Base-by-base conservation (phyloP, 2,329 filamentous ascomycete genomes). In the Talaromyces sp. region DNA sequence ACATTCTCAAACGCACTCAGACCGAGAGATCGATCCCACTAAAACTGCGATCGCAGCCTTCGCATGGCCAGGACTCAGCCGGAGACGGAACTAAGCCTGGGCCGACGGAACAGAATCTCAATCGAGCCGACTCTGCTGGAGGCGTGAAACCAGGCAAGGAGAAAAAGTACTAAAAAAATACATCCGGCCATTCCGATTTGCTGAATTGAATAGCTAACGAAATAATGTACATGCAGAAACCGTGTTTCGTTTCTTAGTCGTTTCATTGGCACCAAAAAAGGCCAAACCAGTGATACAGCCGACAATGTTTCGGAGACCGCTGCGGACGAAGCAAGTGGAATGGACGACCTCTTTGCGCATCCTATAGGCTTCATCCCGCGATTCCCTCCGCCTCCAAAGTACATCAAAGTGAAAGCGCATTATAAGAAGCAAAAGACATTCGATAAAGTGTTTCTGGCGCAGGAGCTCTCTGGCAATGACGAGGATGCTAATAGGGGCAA, bases 221-320 rank as follows among this genome's bases (percentile, higher is more conserved):
- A 59, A 59, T 61, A 54, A 56, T 69, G 1, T 11, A 8, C 41
- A n/a, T 21, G 7, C 14, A 96, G 89, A 75, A 97, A 96, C 78
- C 89, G 90, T 29, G 86, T 89, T 19, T 96, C 92, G 14, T 96
- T 99, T 72, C 84, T 99, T 29, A 96, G 91, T 74, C 89, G 92
- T 58, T 82, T 98, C 74, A 89, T 90, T 68, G 83, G 84, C 63
- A 83, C 82, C 62, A 92, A 91, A 78, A 96, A 89, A 71, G 85
- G 86, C 63, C 66, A 69, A 17, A 78, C 82, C 29, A 82, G 26
- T 24, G 56, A 84, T 38, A 65, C 71, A 49, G 74, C 77, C 59
- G 78, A 81, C 68, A 86, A 88, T 75, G 87, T 85, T 68, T 91
- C 89, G 1, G 90, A 93, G 68, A 74, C 86, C 53, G 88, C 86